Conservation (phyloP, 768 basidiomycete genomes). For the Auriscalpium orientale region DNA sequence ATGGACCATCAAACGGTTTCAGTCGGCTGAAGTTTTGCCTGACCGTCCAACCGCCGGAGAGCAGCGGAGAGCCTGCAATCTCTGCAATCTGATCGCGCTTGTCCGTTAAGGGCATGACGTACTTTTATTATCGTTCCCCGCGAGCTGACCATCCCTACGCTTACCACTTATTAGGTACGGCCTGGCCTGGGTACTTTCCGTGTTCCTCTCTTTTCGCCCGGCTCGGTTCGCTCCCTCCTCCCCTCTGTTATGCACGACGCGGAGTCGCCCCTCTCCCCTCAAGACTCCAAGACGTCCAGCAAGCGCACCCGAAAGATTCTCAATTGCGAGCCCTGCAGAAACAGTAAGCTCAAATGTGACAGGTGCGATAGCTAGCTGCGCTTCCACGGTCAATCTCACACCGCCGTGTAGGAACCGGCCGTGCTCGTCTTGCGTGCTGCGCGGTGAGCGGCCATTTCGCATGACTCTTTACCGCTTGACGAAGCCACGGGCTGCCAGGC, state of each 20-base stretch:
- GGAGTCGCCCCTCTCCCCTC: conserved; percentile 12
- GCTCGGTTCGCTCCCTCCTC: conserved; percentile 7
- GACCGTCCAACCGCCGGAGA: not conserved
- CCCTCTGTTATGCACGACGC: conserved; percentile 14
- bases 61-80: conserved; percentile 3
- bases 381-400: not conserved
- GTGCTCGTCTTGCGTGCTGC: conserved; percentile 15
- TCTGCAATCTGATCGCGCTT: conserved; percentile 2
- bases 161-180: no score
- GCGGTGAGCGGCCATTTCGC: not conserved
- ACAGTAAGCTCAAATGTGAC: conserved; percentile 17
- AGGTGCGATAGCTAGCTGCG: conserved; percentile 1
- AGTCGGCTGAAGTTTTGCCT: no score
- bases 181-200: no score
- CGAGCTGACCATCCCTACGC: no score
- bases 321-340: conserved; percentile 15
- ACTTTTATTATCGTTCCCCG: no score
- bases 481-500: conserved; percentile 1
- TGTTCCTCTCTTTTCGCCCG: no score
- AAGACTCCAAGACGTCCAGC: conserved; percentile 8
- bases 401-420: conserved; percentile 9
- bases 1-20: no score
- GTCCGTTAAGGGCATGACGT: no score
- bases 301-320: conserved; percentile 15
- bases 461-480: not conserved